phyloP scores from a whole-genome alignment of 345 rosid species.

The Melastoma malabathricum region DNA sequence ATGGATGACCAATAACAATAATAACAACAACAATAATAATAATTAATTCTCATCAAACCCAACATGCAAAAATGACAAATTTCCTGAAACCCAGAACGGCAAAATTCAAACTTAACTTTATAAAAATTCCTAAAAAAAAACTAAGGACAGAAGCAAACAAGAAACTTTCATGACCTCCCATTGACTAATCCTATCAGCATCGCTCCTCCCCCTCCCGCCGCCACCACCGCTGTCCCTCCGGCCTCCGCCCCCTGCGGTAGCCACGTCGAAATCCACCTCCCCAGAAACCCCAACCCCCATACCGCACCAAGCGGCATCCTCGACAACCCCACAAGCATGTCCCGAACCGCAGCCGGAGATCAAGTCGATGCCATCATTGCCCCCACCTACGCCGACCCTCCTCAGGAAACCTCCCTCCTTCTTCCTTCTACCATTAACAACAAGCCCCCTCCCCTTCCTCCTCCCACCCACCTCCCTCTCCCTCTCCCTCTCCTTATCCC shows the following conservation, averaged over 20 bases:
- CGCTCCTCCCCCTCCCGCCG: slow-evolving; percentile 54
- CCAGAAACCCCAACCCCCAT: slow-evolving; percentile 74
- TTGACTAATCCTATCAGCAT: slow-evolving; percentile 32
- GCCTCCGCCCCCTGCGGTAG: slow-evolving; percentile 34
- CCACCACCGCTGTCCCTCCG: neutral
- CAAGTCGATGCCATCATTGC: slow-evolving; percentile 1
- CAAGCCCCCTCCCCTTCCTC: neutral
- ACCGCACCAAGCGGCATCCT: slow-evolving; percentile 77
- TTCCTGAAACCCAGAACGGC: neutral
- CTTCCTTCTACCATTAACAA: too few species aligned
- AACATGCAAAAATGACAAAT: too few species aligned
- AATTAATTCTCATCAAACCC: too few species aligned
- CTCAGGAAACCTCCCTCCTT: slow-evolving; percentile 1
- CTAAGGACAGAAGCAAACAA: too few species aligned
- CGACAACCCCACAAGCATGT: slow-evolving; percentile 32
- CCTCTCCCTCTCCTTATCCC: slow-evolving; percentile 8
- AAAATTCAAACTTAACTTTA: neutral
- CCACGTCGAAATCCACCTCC: slow-evolving; percentile 55
- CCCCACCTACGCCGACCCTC: neutral
- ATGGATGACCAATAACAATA: too few species aligned
- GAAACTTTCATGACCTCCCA: slow-evolving; percentile 29
- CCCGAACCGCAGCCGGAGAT: slow-evolving; percentile 13
- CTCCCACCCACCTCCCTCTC: slow-evolving; percentile 34
- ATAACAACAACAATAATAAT: too few species aligned
- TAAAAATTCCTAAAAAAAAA: too few species aligned